Evolutionary conservation across 1,284 basidiomycete genomes (phyloP), one percentile per base, ranked within the genome.

Genomic region (Cutaneotrichosporon spelunceum): DNA sequence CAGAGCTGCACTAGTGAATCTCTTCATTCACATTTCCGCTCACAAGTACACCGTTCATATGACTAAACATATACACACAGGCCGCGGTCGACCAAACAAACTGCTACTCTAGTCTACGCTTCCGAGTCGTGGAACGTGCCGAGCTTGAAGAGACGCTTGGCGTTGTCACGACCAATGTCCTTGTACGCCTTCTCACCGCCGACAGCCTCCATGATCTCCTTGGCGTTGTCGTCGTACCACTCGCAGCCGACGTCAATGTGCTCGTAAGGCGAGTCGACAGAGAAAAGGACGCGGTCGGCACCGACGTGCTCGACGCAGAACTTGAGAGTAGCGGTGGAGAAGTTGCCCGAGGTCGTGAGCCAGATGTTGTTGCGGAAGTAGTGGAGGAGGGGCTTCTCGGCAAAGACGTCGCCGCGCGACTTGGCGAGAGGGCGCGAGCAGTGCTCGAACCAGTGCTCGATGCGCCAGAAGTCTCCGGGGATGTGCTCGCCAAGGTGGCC

Each of bases 401-500:
- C 66, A 44, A 73, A 72, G 52, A 61, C 63, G 55, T 71, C 71
- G 56, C 64, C 64, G 30, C 64, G 64, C 1, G 58, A 60, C 34
- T 56, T 26, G 36, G 64, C 64, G 21, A 66, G 61, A 1, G 64
- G 64, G 9, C 57, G 56, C 19, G 64, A 66, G 59, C 64, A 66
- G 61, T 74, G 72, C 62, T 75, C 70, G 57, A 73, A 70, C 73
- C 73, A 75, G 68, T 74, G 72, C 65, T 76, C 69, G 68, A 74
- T 74, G 27, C 74, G 64, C 74, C 72, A 74, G 54, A 76, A 64
- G 62, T 76, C 74, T 27, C 74, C 72, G 10, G 72, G 72, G 45
- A 76, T 70, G 64, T 75, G 73, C 65, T 76, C 74, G 65, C 74
- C 74, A 16, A 76, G 69, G 67, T 76, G 74, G 33, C 74, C 74